These are phyloP conservation scores for Phytopythium oedochilum DNA, from an alignment of 352 stramenopile genomes.

Conservation along the genomic window DNA sequence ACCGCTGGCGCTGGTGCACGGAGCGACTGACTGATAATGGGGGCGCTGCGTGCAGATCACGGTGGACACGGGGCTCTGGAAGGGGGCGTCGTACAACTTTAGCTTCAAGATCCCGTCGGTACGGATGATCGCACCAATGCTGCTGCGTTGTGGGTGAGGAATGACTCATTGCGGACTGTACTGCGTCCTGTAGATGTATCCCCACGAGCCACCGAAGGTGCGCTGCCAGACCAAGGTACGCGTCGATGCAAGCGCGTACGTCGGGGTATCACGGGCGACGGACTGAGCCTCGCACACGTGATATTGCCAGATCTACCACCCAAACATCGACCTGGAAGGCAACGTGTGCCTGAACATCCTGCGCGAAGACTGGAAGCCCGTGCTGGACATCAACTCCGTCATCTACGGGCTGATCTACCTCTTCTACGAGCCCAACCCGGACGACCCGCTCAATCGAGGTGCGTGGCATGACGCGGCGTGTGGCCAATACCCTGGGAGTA, in stretches of 20 bases:
- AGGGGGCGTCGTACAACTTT: constrained; percentile 96
- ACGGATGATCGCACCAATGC: no score
- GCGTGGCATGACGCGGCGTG: constrained; percentile 7
- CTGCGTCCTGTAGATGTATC: constrained; percentile 66
- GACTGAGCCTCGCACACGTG: no score
- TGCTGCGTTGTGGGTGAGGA: no score
- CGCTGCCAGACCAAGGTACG: constrained; percentile 92
- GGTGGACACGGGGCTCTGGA: constrained; percentile 96
- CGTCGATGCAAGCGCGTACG: background rate
- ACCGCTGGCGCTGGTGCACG: no score
- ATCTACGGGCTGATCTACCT: constrained; percentile 99
- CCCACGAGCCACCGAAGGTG: constrained; percentile 97
- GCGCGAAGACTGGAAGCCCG: constrained; percentile 98
- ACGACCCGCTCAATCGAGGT: constrained; percentile 97
- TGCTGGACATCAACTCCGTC: constrained; percentile 99
- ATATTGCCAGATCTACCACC: constrained; percentile 95
- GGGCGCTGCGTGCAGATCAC: no score
- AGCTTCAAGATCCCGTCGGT: constrained; percentile 96
- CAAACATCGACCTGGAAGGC: constrained; percentile 98
- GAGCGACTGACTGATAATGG: no score
- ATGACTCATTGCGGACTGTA: no score
- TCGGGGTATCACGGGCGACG: no score
- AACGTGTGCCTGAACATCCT: constrained; percentile 99
- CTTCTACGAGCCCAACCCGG: constrained; percentile 99
- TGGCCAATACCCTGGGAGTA: background rate